Evolutionary conservation across 805 yeast species (phyloP), one percentile per base, ranked within the genome.

Genomic region (Starmerella bombicola): DNA sequence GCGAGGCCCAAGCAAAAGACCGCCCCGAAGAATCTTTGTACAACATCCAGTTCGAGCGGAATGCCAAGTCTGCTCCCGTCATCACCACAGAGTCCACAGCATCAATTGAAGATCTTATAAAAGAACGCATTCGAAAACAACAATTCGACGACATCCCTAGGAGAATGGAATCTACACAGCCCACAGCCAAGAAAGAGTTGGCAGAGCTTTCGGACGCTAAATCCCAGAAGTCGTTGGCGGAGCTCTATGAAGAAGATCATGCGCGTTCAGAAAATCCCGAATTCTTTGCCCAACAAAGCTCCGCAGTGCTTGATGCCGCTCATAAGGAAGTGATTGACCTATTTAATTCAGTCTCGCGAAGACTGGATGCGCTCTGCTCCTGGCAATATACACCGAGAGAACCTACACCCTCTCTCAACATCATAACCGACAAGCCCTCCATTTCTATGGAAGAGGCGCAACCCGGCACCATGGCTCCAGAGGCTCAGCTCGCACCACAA

Each of bases 391-490:
- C 85, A 46, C 98, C 98, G 38, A 82, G 80, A 60, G 94, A 95
- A 15, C 75, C 81, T 29, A 78, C 81, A 58, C 80, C 82, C 52
- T 64, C 78, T 18, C 64, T 88, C 47, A 85, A 81, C 43, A 77
- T 91, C 55, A 83, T 80, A 57, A 83, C 85, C 29, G 80, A 86
- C 42, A 69, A 81, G 0, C 78, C 94, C 4, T 71, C 94, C 2
- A 78, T 91, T 37, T 56, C 78, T 2, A 82, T 88, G 94, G 98
- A 88, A 63, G 97, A 91, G 56, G 91, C 95, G 1, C 96, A 85
- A 63, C 98, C 98, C 37, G 68, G 83, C 43, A 77, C 85, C 28
- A 68, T 81, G 64, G 74, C 91, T 2, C 65, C 72, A 25, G 82
- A 78, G 18, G 66, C 78, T 12, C 73, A 80, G 36, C 68, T 91